These are phyloP conservation scores for Saccharum officinarum DNA, from an alignment of 176 grass and related monocot species.

Conservation along the genomic window DNA sequence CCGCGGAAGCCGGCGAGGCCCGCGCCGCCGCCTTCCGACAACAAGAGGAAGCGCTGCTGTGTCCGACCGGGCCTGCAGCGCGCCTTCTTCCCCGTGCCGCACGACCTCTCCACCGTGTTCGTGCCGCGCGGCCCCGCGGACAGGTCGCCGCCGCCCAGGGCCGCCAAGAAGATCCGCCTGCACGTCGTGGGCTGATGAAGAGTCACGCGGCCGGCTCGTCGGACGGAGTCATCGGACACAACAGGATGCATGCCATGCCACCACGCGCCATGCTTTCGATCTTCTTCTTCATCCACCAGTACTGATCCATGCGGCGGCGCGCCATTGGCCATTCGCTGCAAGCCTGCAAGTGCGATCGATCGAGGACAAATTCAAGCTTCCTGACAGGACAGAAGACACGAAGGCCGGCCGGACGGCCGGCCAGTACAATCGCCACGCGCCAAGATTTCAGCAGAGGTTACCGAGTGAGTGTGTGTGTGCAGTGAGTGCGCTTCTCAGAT, in stretches of 20 bases:
- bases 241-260: neutral
- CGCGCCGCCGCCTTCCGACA: neutral
- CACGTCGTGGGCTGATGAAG: constrained; percentile 17
- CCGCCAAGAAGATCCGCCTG: constrained; percentile 63
- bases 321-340: neutral
- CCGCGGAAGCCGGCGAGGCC: constrained; percentile 53
- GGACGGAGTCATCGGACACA: neutral
- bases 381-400: neutral
- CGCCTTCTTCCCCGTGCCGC: constrained; percentile 54
- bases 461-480: neutral
- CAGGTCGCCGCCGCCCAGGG: neutral
- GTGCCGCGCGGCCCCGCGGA: constrained; percentile 21
- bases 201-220: neutral
- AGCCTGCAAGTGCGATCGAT: neutral
- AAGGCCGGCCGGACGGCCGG: neutral
- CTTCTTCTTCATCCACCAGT: neutral
- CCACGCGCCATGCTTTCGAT: neutral
- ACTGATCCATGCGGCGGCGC: neutral
- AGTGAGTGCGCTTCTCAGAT: neutral
- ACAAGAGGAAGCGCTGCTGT: constrained; percentile 55
- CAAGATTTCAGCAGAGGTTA: neutral
- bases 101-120: constrained; percentile 63
- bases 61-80: neutral
- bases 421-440: neutral
- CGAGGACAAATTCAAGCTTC: neutral